Conservation (phyloP, 2,329 filamentous ascomycete genomes). For the Diaporthe amygdali region DNA sequence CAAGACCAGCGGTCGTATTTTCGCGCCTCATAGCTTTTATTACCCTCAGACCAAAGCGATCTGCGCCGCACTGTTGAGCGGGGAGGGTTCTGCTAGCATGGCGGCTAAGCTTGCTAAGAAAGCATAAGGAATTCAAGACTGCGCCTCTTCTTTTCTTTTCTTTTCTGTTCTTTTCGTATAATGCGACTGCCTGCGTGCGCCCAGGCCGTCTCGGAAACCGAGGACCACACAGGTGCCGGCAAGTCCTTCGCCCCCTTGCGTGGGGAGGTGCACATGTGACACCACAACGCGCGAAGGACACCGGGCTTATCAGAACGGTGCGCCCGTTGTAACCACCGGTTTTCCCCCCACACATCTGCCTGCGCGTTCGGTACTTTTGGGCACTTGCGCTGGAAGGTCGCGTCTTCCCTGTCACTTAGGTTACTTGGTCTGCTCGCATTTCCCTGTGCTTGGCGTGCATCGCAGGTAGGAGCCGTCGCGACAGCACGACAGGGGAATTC, state of each 20-base stretch:
- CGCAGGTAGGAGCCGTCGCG: background rate
- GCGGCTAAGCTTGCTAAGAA: background rate
- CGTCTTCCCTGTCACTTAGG: background rate
- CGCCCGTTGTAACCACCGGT: background rate
- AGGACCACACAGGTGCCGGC: background rate
- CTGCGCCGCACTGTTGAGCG: background rate
- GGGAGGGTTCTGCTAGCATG: background rate
- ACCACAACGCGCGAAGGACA: background rate
- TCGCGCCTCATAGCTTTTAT: background rate
- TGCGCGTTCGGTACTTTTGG: background rate
- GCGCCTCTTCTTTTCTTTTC: background rate
- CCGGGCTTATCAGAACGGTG: background rate
- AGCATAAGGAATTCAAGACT: background rate
- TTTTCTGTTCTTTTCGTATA: background rate
- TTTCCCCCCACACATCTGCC: background rate
- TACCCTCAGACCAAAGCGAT: background rate
- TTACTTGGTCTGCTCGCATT: background rate
- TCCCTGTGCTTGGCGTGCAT: background rate
- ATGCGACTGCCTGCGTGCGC: background rate
- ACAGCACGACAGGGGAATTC: background rate
- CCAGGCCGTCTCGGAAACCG: background rate
- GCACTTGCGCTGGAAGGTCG: background rate
- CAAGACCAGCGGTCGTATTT: conserved; percentile 5
- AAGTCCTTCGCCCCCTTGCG: background rate
- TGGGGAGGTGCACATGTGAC: background rate